A percentile compares a stretch with the other conserved stretches of the same genome.
Evolutionary conservation across 148 eudicot genomes (phyloP).

Genomic region (Spergularia bocconei): DNA sequence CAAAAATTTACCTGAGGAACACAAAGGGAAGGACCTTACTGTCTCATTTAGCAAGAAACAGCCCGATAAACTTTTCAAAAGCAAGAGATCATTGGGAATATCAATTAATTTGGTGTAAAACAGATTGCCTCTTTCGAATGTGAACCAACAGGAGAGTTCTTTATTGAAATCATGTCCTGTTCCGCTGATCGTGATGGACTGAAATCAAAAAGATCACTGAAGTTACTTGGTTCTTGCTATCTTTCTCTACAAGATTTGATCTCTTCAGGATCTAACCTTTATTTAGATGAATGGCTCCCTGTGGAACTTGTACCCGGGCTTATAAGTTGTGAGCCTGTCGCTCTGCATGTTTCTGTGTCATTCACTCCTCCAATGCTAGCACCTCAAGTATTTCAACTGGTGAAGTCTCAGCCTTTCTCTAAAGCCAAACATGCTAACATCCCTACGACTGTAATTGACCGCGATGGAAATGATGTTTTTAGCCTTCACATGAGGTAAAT

Average conservation of each 20-base stretch:
- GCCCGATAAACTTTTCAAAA: constrained; percentile 63
- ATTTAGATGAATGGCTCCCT: constrained; percentile 67
- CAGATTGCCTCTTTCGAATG: constrained; percentile 78
- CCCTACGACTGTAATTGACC: constrained; percentile 43
- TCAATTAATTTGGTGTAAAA: constrained; percentile 55
- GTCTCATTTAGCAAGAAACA: constrained; percentile 71
- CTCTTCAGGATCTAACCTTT: constrained; percentile 46
- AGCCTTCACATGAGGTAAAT: constrained; percentile 78
- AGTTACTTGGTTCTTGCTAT: constrained; percentile 53
- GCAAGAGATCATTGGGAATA: constrained; percentile 51
- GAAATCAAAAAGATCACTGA: constrained; percentile 36
- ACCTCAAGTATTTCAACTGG: constrained; percentile 51
- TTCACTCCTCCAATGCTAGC: constrained; percentile 59
- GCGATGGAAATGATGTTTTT: constrained; percentile 54
- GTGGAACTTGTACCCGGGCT: constrained; percentile 41
- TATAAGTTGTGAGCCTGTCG: constrained; percentile 41
- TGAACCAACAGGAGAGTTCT: constrained; percentile 63
- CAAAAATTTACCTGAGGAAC: constrained; percentile 57
- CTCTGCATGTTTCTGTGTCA: constrained; percentile 62
- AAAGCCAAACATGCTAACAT: constrained; percentile 37
- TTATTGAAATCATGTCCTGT: constrained; percentile 49
- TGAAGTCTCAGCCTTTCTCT: constrained; percentile 36
- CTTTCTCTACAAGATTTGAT: constrained; percentile 55
- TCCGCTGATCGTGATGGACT: constrained; percentile 37
- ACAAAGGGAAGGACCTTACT: constrained; percentile 45